Evolutionary conservation across 2,329 filamentous ascomycete species (phyloP).

Genomic region (Amauroascus verrucosus): DNA sequence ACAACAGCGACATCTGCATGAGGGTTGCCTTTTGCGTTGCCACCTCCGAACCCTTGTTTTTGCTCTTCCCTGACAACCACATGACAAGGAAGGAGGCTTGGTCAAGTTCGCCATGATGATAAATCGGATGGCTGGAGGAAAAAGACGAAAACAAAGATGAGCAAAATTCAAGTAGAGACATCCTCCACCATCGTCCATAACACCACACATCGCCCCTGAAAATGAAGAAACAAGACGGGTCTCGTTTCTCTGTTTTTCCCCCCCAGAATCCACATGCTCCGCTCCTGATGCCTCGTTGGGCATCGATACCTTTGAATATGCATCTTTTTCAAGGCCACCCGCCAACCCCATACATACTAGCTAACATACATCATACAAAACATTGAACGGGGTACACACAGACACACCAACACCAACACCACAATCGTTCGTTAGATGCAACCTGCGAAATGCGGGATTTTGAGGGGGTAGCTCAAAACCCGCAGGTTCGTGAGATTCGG

Average conservation of each 20-base stretch:
- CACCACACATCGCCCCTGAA: background rate
- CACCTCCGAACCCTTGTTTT: background rate
- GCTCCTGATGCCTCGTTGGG: conserved; percentile 5
- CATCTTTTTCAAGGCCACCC: too few species aligned
- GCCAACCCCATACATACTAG: background rate
- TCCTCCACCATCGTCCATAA: background rate
- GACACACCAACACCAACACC: background rate
- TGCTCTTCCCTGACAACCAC: background rate
- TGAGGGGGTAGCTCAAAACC: background rate
- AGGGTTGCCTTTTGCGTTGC: background rate
- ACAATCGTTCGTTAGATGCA: background rate
- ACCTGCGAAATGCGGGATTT: conserved; percentile 2
- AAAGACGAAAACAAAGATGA: too few species aligned
- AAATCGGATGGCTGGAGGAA: background rate
- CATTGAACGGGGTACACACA: background rate
- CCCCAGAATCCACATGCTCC: background rate
- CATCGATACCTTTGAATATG: conserved; percentile 3
- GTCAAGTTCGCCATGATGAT: background rate
- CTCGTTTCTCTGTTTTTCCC: background rate
- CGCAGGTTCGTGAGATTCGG: background rate
- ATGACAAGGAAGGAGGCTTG: background rate
- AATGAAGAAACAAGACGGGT: background rate
- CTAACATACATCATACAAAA: background rate
- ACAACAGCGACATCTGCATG: background rate
- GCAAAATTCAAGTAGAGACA: too few species aligned